These are phyloP conservation scores for Cryptosporidium canis DNA, from an alignment of 169 alveolate species.

Conservation along the genomic window DNA sequence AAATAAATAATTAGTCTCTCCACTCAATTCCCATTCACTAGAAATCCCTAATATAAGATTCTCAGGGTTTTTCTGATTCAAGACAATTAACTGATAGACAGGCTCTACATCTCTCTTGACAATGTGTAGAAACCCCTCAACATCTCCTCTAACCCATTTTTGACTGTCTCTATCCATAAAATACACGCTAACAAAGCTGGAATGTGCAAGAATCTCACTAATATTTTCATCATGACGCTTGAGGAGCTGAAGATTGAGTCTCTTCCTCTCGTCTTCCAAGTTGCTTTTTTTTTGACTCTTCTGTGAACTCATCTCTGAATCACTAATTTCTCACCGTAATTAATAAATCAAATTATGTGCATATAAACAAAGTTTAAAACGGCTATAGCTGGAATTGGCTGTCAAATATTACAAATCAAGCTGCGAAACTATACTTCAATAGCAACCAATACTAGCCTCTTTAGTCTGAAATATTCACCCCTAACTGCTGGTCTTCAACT, in stretches of 20 bases:
- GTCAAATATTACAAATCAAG: neutral
- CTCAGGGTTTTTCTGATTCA: conserved; percentile 68
- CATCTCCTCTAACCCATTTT: conserved; percentile 72
- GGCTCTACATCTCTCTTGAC: conserved; percentile 55
- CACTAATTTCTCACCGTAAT: neutral
- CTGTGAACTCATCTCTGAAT: neutral
- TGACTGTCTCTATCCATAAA: conserved; percentile 48
- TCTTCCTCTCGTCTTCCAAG: conserved; percentile 53
- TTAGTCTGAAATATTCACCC: neutral
- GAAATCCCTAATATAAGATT: conserved; percentile 37
- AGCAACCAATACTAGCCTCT: neutral
- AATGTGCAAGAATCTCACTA: conserved; percentile 42
- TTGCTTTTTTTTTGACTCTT: neutral
- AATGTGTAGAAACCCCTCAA: conserved; percentile 63
- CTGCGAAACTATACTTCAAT: neutral
- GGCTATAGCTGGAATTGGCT: neutral
- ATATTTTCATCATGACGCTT: conserved; percentile 65
- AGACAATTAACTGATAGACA: conserved; percentile 38
- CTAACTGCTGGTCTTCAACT: neutral
- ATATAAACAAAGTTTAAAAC: neutral
- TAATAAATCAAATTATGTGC: neutral
- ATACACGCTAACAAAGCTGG: conserved; percentile 71
- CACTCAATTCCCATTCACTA: conserved; percentile 69
- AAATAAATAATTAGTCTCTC: conserved; percentile 52
- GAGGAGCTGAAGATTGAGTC: conserved; percentile 25